Evolutionary conservation across 805 yeast species (phyloP), one percentile per base, ranked within the genome.

Genomic region (Suhomyces xylopsoci): DNA sequence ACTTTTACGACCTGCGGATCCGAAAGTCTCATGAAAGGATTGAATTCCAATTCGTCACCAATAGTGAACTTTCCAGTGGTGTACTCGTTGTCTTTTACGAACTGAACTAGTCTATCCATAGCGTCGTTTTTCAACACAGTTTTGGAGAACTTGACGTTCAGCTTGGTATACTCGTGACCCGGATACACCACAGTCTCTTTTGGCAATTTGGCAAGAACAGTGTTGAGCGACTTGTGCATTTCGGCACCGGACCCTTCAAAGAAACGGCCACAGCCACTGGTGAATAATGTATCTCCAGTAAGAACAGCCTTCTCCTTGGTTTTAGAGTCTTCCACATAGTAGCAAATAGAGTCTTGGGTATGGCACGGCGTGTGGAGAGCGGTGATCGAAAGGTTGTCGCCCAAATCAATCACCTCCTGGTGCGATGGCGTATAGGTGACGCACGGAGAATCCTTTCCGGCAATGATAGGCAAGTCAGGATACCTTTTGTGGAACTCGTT

Each of bases 281-380:
- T 88, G 71, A 94, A 94, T 43, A 94, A 75, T 0, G 99, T 94
- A 69, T 94, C 99, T 10, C 99, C 99, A 0, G 97, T 90, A 71
- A 94, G 90, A 1, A 94, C 91, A 3, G 87, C 91, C 57, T 76
- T 77, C 59, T 90, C 82, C 32, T 77, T 79, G 0, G 91, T 82
- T 34, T 68, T 65, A n/a, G 66, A 59, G 65, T 93, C 98, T 46
- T 74, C 74, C 0, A 81, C 90, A 61, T 70, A 87, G 69, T 90
- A 94, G 65, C 98, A 93, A 55, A 94, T 88, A 3, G 97, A 90
- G 70, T 94, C 99, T 69, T 88, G 94, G 0, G 99, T 94, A 68
- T 94, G 99, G 66, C 99, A 94, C 3, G 99, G 99, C 0, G 99
- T 94, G 69, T 93, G 93, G 40, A 93, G 75, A 0, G 97, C 96